Conservation (phyloP, 495 filamentous ascomycete genomes). For the Hyphodiscus hymeniophilus region DNA sequence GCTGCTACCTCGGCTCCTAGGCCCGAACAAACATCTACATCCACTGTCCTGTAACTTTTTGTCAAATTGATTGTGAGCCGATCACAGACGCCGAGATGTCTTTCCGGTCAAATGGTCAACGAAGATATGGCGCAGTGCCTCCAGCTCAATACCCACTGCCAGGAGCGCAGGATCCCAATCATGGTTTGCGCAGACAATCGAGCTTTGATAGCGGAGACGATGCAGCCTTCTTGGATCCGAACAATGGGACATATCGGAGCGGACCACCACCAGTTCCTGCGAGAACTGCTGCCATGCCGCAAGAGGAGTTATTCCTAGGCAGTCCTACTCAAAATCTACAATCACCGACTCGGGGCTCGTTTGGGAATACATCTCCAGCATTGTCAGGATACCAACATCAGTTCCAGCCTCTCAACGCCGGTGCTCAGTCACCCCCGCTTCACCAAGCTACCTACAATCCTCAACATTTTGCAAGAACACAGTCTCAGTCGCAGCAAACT, state of each 20-base stretch:
- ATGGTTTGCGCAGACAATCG: slow-evolving; percentile 43
- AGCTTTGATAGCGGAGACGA: slow-evolving; percentile 82
- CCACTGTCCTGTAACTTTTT: neutral
- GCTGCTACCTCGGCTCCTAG: slow-evolving; percentile 2
- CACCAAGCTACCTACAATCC: slow-evolving; percentile 61
- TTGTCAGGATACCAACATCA: slow-evolving; percentile 48
- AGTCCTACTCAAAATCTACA: slow-evolving; percentile 26
- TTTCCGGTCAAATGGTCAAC: slow-evolving; percentile 43
- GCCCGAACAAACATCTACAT: slow-evolving; percentile 1
- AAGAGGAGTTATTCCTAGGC: slow-evolving; percentile 42
- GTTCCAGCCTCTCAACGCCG: slow-evolving; percentile 44
- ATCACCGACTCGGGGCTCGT: slow-evolving; percentile 30
- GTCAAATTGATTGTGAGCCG: slow-evolving; percentile 1
- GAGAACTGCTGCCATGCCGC: slow-evolving; percentile 16
- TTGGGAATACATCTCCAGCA: slow-evolving; percentile 37
- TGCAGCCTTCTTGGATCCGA: slow-evolving; percentile 41
- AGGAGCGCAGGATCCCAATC: slow-evolving; percentile 35
- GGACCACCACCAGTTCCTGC: slow-evolving; percentile 1
- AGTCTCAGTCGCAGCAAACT: slow-evolving; percentile 40
- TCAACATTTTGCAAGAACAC: slow-evolving; percentile 63
- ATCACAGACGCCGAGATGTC: slow-evolving; percentile 33
- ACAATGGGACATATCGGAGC: slow-evolving; percentile 27
- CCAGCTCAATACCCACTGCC: slow-evolving; percentile 45
- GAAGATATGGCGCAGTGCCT: slow-evolving; percentile 49
- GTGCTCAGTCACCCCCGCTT: slow-evolving; percentile 17